Conservation (phyloP, 352 stramenopile species). For the Globisporangium iwayamae region DNA sequence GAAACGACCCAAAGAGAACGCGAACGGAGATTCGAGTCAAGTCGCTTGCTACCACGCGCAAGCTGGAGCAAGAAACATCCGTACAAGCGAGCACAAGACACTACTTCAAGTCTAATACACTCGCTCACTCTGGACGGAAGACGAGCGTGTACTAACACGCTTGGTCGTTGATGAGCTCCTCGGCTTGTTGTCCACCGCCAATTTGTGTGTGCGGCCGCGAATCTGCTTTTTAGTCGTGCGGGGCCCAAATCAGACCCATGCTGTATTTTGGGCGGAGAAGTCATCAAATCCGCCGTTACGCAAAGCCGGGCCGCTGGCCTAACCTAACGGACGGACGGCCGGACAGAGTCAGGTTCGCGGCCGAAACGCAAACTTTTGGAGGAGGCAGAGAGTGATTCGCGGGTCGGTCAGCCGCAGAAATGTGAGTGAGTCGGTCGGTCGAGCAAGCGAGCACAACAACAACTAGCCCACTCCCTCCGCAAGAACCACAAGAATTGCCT, state of each 20-base stretch:
- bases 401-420: background rate
- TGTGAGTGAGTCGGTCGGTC: background rate
- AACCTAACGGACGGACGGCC: background rate
- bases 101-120: background rate
- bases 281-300: conserved; percentile 1
- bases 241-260: conserved; percentile 14
- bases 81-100: background rate
- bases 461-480: background rate
- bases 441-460: too few species aligned
- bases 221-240: background rate
- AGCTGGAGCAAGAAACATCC: conserved; percentile 1
- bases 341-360: background rate
- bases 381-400: background rate
- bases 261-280: conserved; percentile 16
- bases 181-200: too few species aligned
- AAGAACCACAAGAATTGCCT: background rate
- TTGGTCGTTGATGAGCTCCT: too few species aligned
- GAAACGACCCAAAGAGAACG: background rate
- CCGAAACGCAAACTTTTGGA: background rate
- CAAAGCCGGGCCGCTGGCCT: background rate
- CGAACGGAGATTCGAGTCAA: conserved; percentile 7
- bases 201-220: too few species aligned
- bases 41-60: background rate
- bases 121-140: too few species aligned
- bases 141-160: too few species aligned